Conservation (phyloP, 2,329 filamentous ascomycete species). For the Fusarium zealandicum region DNA sequence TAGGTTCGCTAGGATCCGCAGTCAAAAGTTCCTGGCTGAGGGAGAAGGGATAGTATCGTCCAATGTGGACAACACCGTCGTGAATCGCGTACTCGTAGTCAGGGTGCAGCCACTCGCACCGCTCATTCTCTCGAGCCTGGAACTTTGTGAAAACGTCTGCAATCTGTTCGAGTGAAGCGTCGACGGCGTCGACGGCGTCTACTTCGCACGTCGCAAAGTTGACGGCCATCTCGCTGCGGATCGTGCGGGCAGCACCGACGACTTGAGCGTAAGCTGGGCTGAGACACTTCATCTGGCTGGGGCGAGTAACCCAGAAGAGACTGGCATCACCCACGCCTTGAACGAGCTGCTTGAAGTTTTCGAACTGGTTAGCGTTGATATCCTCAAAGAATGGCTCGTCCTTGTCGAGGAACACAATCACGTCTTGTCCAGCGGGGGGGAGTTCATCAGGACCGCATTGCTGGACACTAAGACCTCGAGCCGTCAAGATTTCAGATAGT, state of each 20-base stretch:
- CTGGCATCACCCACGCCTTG: conserved; percentile 1
- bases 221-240: conserved; percentile 42
- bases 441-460: conserved; percentile 22
- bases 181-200: conserved; percentile 26
- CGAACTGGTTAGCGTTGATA: conserved; percentile 24
- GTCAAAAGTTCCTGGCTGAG: conserved; percentile 31
- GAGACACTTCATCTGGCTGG: conserved; percentile 36
- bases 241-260: conserved; percentile 41
- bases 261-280: conserved; percentile 41
- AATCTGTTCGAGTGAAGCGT: conserved; percentile 8
- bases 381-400: conserved; percentile 40
- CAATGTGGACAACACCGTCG: conserved; percentile 38
- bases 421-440: conserved; percentile 30
- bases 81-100: conserved; percentile 46
- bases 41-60: conserved; percentile 39
- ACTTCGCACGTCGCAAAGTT: conserved; percentile 45
- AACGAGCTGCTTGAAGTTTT: conserved; percentile 16
- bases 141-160: conserved; percentile 35
- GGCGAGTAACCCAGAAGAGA: conserved; percentile 45
- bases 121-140: conserved; percentile 19
- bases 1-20: neutral
- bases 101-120: conserved; percentile 31
- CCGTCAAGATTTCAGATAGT: conserved; percentile 12
- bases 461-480: conserved; percentile 24
- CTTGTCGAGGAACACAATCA: conserved; percentile 41